Evolutionary conservation across 306 rosid species (phyloP).

Genomic region (Urtica urens): DNA sequence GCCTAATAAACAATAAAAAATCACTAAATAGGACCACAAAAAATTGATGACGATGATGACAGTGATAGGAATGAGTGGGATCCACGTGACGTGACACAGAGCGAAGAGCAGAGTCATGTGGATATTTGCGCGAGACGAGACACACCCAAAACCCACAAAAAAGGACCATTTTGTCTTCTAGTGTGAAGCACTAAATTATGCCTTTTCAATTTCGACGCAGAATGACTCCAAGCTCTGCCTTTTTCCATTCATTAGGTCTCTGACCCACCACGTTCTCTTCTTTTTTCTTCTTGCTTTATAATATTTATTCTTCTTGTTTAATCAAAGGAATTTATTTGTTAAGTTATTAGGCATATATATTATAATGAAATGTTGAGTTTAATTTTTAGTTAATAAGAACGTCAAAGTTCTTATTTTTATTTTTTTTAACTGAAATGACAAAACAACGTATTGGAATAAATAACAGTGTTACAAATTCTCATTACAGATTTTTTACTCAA

Average conservation of each 20-base stretch:
- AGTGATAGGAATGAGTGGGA: neutral
- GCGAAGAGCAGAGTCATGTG: neutral
- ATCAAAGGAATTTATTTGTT: too few species aligned
- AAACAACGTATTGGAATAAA: too few species aligned
- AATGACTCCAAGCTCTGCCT: slow-evolving; percentile 33
- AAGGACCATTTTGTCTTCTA: slow-evolving; percentile 42
- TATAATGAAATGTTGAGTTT: too few species aligned
- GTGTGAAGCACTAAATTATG: slow-evolving; percentile 1
- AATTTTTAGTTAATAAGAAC: too few species aligned
- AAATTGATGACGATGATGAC: neutral
- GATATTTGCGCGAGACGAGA: neutral
- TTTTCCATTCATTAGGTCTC: slow-evolving; percentile 33
- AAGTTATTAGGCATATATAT: neutral
- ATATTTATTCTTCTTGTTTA: too few species aligned
- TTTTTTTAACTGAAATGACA: too few species aligned
- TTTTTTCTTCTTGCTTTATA: neutral
- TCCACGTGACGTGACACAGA: neutral
- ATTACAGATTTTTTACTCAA: too few species aligned
- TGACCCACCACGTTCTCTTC: slow-evolving; percentile 18
- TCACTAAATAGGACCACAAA: neutral
- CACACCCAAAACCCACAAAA: neutral
- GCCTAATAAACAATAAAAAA: neutral
- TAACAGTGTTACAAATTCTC: too few species aligned
- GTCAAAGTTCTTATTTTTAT: too few species aligned
- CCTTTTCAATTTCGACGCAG: slow-evolving; percentile 5